These are phyloP conservation scores for Clitopilus passeckerianus DNA, from an alignment of 768 basidiomycete species.

Conservation along the genomic window DNA sequence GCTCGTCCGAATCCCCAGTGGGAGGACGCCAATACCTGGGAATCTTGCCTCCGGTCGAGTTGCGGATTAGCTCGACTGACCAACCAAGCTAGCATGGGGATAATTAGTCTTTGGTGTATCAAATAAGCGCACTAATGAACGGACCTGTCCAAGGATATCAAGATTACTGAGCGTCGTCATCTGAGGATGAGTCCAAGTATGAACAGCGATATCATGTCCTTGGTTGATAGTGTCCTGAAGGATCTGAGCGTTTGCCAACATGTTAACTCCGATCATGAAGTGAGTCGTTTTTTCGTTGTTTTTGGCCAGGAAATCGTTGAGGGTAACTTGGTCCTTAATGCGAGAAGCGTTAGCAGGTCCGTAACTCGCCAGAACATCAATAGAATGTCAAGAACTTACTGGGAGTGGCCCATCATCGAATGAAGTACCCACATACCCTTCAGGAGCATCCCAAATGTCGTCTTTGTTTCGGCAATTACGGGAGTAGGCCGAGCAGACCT, in stretches of 20 bases:
- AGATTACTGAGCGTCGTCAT: slow-evolving; percentile 76
- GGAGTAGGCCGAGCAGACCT: slow-evolving; percentile 75
- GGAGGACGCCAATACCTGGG: slow-evolving; percentile 84
- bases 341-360: slow-evolving; percentile 1
- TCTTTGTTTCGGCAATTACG: slow-evolving; percentile 49
- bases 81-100: slow-evolving; percentile 54
- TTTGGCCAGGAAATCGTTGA: slow-evolving; percentile 61
- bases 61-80: slow-evolving; percentile 74
- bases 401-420: slow-evolving; percentile 82
- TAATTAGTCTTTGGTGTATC: background rate
- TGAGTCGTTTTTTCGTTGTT: slow-evolving; percentile 73
- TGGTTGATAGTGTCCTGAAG: slow-evolving; percentile 51
- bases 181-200: slow-evolving; percentile 73
- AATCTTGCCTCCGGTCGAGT: slow-evolving; percentile 72
- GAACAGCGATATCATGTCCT: slow-evolving; percentile 44
- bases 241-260: slow-evolving; percentile 47
- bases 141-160: slow-evolving; percentile 61
- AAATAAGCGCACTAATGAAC: slow-evolving; percentile 1
- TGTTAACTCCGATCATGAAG: slow-evolving; percentile 85
- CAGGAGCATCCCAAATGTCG: slow-evolving; percentile 76
- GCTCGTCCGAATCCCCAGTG: slow-evolving; percentile 78
- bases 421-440: slow-evolving; percentile 56
- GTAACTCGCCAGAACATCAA: background rate
- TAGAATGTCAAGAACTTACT: slow-evolving; percentile 15
- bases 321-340: slow-evolving; percentile 30